A percentile compares a stretch with the other conserved stretches of the same genome.
Evolutionary conservation across 257 asterid genomes (phyloP).

Genomic region (Rauvolfia tetraphylla): DNA sequence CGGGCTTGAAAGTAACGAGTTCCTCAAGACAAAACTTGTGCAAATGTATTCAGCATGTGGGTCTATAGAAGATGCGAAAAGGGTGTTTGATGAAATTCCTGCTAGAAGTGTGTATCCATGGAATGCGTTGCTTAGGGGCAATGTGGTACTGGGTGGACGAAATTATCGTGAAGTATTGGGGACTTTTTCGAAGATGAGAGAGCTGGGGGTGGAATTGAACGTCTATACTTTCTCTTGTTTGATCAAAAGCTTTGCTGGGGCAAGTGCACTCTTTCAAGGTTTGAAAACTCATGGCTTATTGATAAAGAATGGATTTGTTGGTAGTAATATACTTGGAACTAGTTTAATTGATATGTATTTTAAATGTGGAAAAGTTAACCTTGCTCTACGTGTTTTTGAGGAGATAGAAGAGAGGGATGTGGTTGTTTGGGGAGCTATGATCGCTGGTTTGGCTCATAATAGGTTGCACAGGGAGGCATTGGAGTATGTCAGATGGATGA

Average conservation of each 20-base stretch:
- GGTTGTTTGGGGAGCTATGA: conserved; percentile 85
- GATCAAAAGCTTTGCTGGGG: conserved; percentile 87
- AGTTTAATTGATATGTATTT: conserved; percentile 89
- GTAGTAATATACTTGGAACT: conserved; percentile 51
- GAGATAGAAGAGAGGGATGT: conserved; percentile 73
- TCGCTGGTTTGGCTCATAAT: conserved; percentile 91
- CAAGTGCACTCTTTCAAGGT: conserved; percentile 65
- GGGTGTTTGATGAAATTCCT: conserved; percentile 58
- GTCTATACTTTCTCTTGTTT: conserved; percentile 81
- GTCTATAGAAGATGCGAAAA: conserved; percentile 64
- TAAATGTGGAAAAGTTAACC: conserved; percentile 81
- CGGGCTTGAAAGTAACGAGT: conserved; percentile 67
- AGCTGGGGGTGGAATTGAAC: conserved; percentile 66
- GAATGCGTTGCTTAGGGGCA: conserved; percentile 94
- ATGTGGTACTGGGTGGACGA: conserved; percentile 62
- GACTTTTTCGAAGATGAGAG: conserved; percentile 66
- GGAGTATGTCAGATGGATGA: conserved; percentile 67
- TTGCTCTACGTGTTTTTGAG: conserved; percentile 55
- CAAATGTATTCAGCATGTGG: conserved; percentile 68
- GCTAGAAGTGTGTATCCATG: conserved; percentile 72
- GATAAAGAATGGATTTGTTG: conserved; percentile 70
- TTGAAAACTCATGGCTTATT: conserved; percentile 68
- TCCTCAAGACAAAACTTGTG: conserved; percentile 68
- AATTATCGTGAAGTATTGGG: conserved; percentile 44
- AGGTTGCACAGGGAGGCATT: conserved; percentile 66